Percentiles rank a stretch among this genome's conserved stretches.
Conservation (phyloP, 192 early-diverging fungal genomes). For the Ambispora gerdemannii region DNA sequence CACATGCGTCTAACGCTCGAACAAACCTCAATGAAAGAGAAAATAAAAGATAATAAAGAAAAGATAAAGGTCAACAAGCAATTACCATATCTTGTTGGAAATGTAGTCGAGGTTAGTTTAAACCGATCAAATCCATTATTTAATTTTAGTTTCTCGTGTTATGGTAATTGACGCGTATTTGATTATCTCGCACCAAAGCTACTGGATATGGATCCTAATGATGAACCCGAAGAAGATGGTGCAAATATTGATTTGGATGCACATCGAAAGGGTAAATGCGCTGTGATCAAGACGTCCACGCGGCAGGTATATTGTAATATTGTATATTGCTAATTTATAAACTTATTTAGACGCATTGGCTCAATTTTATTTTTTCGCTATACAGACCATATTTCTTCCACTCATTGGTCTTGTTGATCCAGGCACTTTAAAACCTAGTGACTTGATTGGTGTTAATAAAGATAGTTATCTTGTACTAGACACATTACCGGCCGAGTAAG, state of each 20-base stretch:
- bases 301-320: constrained; percentile 81
- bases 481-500: constrained; percentile 91
- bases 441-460: constrained; percentile 97
- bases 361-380: not conserved
- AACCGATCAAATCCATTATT: not conserved
- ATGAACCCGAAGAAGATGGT: constrained; percentile 91
- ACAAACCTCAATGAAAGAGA: constrained; percentile 79
- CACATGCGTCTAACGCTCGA: constrained; percentile 86
- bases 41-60: constrained; percentile 97
- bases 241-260: constrained; percentile 91
- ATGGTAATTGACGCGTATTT: not conserved
- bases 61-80: constrained; percentile 99
- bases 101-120: constrained; percentile 85
- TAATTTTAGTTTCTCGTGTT: constrained; percentile 34
- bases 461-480: constrained; percentile 96
- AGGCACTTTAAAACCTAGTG: constrained; percentile 85
- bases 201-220: constrained; percentile 86
- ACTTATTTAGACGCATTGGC: too few species aligned
- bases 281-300: constrained; percentile 94
- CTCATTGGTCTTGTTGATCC: constrained; percentile 95
- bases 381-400: constrained; percentile 91
- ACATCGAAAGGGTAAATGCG: constrained; percentile 92
- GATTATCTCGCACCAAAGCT: constrained; percentile 47
- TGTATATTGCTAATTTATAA: too few species aligned
- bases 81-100: constrained; percentile 93